These are phyloP conservation scores for Camellia japonica DNA, from an alignment of 148 eudicot species.

Conservation along the genomic window DNA sequence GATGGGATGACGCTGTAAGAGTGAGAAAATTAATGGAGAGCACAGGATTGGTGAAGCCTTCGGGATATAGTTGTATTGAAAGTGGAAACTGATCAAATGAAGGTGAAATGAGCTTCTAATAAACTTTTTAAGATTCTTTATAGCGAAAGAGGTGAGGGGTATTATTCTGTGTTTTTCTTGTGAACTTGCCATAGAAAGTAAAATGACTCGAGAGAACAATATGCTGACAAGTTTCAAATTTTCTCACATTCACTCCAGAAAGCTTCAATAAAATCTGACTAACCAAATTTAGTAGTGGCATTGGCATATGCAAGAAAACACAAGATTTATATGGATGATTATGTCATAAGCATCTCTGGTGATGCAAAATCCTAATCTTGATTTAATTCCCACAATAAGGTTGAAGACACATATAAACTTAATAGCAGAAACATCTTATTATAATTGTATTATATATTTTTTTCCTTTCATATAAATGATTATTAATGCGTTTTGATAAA, in stretches of 20 bases:
- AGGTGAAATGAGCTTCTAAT: not conserved
- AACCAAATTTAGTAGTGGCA: not conserved
- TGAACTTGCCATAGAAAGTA: not conserved
- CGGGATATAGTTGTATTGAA: slow-evolving; percentile 43
- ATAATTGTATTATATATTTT: too few species aligned
- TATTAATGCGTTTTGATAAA: too few species aligned
- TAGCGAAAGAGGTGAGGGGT: not conserved
- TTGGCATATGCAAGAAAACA: not conserved
- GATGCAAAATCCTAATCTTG: too few species aligned
- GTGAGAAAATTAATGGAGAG: slow-evolving; percentile 48
- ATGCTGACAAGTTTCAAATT: not conserved
- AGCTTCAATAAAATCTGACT: not conserved
- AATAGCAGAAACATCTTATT: too few species aligned
- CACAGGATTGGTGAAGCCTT: slow-evolving; percentile 43
- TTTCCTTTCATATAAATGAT: too few species aligned
- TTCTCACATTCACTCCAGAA: not conserved
- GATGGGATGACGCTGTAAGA: slow-evolving; percentile 39
- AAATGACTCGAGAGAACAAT: not conserved
- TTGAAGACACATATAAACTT: too few species aligned
- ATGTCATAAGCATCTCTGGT: not conserved
- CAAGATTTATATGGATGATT: too few species aligned
- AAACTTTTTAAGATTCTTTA: not conserved
- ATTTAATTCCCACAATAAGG: too few species aligned
- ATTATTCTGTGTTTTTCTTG: not conserved
- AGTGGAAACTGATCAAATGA: slow-evolving; percentile 13